Base-by-base conservation (phyloP, 345 rosid species). In the Populus davidiana region DNA sequence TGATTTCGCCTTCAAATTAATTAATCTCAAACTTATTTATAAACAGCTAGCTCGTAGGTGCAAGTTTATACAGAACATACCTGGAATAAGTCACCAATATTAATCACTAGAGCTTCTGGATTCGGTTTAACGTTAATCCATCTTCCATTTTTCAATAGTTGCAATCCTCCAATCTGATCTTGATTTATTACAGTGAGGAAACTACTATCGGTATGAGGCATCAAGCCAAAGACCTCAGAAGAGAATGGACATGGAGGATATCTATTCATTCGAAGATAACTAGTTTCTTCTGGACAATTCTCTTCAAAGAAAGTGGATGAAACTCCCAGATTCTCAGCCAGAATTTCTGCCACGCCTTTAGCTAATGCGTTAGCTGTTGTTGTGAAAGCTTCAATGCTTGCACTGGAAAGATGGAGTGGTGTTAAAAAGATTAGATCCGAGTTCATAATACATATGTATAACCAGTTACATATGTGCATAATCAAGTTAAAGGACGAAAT, bases 61-160 rank as follows among this genome's bases (percentile, higher is more conserved):
- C 12, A 41, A 12, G 44, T 41, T 41, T 41, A 41, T 41, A 10
- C 44, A 6, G 23, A 20, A 52, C 59, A 20, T 52, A 90, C 98
- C 93, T 93, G 92, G 81, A 89, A 90, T 74, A 94, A 76, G 81
- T 94, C 98, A 1, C 98, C 98, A 6, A 89, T 75, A 83, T 91
- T 91, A 74, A 94, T 82, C 5, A 86, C 77, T 29, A 94, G 81
- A 71, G 90, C 90, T 8, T 89, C 73, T 2, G 89, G 88, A 71
- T 81, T 85, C 14, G 98, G 96, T 78, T 80, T 86, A 80, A 91
- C 90, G 20, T 77, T 72, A 59, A 88, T 35, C 97, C 98, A 94
- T 71, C 71, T 82, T 41, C 90, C 96, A 74, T 87, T 82, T 74
- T 83, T 89, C 69, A 72, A 49, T 77, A 92, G 35, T 73, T 94